Evolutionary conservation across 2,329 filamentous ascomycete species (phyloP).

Genomic region (Colletotrichum chrysophilum): DNA sequence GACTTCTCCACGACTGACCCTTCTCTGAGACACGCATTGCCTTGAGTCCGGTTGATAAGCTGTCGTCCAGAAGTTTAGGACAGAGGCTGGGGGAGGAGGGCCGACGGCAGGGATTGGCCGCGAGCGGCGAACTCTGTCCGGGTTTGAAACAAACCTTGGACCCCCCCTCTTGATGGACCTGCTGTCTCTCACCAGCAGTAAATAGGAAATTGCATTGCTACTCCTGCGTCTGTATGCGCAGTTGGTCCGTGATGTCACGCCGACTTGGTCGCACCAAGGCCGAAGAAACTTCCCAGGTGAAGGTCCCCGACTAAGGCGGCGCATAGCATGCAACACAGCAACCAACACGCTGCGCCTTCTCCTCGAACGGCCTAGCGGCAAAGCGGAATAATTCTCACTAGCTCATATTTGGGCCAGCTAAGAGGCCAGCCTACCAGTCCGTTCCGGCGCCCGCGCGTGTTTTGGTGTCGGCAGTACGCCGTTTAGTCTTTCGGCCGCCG

Average conservation of each 20-base stretch:
- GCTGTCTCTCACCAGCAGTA: neutral
- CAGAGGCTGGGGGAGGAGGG: neutral
- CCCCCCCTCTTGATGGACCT: neutral
- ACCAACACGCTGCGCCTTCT: neutral
- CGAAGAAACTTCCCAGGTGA: neutral
- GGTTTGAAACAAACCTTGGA: constrained; percentile 21
- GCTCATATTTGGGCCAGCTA: neutral
- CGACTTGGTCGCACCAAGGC: neutral
- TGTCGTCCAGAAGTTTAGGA: constrained; percentile 15
- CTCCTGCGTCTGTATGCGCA: neutral
- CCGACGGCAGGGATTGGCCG: neutral
- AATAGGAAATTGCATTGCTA: neutral
- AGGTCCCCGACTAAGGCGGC: neutral
- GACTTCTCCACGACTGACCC: neutral
- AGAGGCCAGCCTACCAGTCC: neutral
- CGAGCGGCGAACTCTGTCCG: constrained; percentile 8
- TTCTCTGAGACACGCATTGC: constrained; percentile 15
- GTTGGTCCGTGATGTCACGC: neutral
- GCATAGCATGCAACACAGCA: neutral
- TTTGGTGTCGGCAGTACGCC: neutral
- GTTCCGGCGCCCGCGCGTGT: neutral
- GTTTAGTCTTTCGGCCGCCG: neutral
- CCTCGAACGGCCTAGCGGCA: neutral
- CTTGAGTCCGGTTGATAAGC: constrained; percentile 9
- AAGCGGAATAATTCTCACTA: neutral